These are phyloP conservation scores for Datisca glomerata DNA, from an alignment of 306 rosid genomes.

Conservation along the genomic window DNA sequence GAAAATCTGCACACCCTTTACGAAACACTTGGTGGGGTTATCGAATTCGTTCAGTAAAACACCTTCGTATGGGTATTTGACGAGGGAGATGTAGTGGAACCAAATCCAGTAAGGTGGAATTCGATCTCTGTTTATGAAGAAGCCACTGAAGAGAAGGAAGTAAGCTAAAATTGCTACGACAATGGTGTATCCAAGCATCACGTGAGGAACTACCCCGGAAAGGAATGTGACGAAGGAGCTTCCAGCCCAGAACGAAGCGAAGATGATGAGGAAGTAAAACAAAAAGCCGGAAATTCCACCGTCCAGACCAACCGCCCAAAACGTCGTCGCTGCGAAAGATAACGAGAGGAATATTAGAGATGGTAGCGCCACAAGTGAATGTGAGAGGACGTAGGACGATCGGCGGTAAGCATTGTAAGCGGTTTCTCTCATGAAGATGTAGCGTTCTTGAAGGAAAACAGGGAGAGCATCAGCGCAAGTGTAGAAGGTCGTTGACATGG, in stretches of 20 bases:
- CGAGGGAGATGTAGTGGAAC: slow-evolving; percentile 81
- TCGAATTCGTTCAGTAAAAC: slow-evolving; percentile 77
- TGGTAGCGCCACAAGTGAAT: slow-evolving; percentile 44
- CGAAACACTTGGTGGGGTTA: slow-evolving; percentile 49
- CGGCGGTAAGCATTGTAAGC: slow-evolving; percentile 73
- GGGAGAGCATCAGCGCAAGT: slow-evolving; percentile 94
- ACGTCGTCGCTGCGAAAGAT: slow-evolving; percentile 49
- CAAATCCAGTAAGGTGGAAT: slow-evolving; percentile 90
- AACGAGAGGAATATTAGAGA: slow-evolving; percentile 39
- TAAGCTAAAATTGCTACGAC: slow-evolving; percentile 84
- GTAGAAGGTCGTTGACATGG: slow-evolving; percentile 96
- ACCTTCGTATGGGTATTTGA: slow-evolving; percentile 75
- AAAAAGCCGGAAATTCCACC: slow-evolving; percentile 54
- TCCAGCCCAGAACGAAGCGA: slow-evolving; percentile 87
- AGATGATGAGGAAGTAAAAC: slow-evolving; percentile 52
- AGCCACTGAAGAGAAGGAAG: slow-evolving; percentile 81
- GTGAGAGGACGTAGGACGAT: slow-evolving; percentile 67
- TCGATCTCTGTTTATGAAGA: slow-evolving; percentile 72
- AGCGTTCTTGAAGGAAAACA: slow-evolving; percentile 78
- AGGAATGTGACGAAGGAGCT: slow-evolving; percentile 82
- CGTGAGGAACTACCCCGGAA: slow-evolving; percentile 89
- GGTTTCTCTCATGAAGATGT: slow-evolving; percentile 87
- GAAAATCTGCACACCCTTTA: slow-evolving; percentile 71
- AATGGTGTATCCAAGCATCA: slow-evolving; percentile 81
- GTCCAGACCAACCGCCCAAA: slow-evolving; percentile 91